Evolutionary conservation across 129 eudicot genomes (phyloP).

Genomic region (Chrysanthemum makinoi): DNA sequence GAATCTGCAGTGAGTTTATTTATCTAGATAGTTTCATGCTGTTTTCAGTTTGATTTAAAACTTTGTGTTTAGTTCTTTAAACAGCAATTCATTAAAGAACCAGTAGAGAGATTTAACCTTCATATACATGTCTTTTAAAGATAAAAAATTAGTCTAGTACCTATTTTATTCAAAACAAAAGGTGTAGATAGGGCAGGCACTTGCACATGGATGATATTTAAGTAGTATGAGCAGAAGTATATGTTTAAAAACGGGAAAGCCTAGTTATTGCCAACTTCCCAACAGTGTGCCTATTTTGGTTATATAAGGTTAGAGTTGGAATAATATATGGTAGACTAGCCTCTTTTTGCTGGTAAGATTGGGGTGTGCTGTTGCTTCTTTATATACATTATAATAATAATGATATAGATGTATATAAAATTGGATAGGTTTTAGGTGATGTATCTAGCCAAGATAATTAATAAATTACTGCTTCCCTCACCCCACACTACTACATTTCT

Average conservation of each 20-base stretch:
- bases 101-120: no score
- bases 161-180: constrained; percentile 6
- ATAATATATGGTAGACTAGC: constrained; percentile 20
- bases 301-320: constrained; percentile 41
- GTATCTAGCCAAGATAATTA: constrained; percentile 2
- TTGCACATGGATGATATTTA: constrained; percentile 26
- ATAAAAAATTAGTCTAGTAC: no score
- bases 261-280: constrained; percentile 30
- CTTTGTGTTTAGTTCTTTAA: no score
- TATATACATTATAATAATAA: not conserved
- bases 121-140: no score
- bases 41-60: no score
- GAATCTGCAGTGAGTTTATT: no score
- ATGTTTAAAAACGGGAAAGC: constrained; percentile 26
- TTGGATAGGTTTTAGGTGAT: constrained; percentile 24
- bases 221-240: not conserved
- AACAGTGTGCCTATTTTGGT: constrained; percentile 41
- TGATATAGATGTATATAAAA: constrained; percentile 13
- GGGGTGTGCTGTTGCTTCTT: constrained; percentile 25
- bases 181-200: constrained; percentile 11
- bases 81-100: no score
- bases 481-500: constrained; percentile 4
- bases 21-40: no score
- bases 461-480: constrained; percentile 1
- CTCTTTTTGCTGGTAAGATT: constrained; percentile 13